Conservation (phyloP, 2,329 filamentous ascomycete genomes). For the Xylariaceae sp. region DNA sequence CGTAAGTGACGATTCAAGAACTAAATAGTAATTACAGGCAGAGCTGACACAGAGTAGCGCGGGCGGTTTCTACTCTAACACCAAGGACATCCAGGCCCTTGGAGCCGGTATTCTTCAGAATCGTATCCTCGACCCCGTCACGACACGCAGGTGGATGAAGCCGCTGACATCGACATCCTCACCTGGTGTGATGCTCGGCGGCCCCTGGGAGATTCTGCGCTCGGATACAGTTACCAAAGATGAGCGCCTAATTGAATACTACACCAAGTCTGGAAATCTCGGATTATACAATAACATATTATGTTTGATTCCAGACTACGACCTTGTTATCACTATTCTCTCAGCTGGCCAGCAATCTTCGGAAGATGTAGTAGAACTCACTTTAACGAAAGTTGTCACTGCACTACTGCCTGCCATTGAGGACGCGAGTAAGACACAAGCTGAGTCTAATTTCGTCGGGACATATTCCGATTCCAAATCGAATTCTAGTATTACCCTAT, state of each 20-base stretch:
- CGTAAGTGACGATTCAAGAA: constrained; percentile 26
- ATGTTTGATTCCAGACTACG: constrained; percentile 44
- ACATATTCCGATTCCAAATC: constrained; percentile 45
- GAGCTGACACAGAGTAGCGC: constrained; percentile 22
- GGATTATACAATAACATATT: constrained; percentile 41
- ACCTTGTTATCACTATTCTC: constrained; percentile 39
- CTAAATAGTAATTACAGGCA: not conserved
- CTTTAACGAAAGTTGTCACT: constrained; percentile 40
- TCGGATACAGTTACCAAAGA: constrained; percentile 40
- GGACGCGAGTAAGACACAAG: constrained; percentile 47
- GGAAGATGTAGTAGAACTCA: constrained; percentile 29
- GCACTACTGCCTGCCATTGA: constrained; percentile 50
- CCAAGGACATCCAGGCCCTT: constrained; percentile 36
- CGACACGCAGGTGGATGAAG: constrained; percentile 41
- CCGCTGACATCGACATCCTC: constrained; percentile 39
- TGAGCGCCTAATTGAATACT: constrained; percentile 41
- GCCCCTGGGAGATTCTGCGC: constrained; percentile 44
- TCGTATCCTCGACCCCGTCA: constrained; percentile 29
- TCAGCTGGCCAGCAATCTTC: constrained; percentile 35
- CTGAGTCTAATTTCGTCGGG: constrained; percentile 41
- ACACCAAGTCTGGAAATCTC: constrained; percentile 44
- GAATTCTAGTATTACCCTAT: constrained; percentile 49
- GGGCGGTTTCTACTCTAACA: constrained; percentile 41
- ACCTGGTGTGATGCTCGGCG: constrained; percentile 39
- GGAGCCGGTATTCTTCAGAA: constrained; percentile 37